Conservation (phyloP, 805 yeast species). For the Hanseniaspora thailandica region DNA sequence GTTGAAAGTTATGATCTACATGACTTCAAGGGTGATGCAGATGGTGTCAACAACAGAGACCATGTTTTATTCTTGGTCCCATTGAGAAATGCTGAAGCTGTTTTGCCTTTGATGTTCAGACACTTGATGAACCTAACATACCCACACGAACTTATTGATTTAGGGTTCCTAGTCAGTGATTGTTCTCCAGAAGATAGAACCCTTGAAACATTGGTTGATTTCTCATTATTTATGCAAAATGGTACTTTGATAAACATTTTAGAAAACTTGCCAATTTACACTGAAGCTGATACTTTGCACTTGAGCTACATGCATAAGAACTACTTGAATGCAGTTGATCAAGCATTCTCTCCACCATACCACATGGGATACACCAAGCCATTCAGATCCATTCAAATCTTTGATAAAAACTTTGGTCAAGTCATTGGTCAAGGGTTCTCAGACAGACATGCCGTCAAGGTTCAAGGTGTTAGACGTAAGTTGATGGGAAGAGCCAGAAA, state of each 20-base stretch:
- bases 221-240: slow-evolving; percentile 55
- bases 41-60: slow-evolving; percentile 45
- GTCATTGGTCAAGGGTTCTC: slow-evolving; percentile 73
- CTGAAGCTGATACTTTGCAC: slow-evolving; percentile 32
- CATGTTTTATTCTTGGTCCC: slow-evolving; percentile 63
- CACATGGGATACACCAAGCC: slow-evolving; percentile 53
- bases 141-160: slow-evolving; percentile 66
- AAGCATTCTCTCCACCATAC: slow-evolving; percentile 54
- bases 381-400: slow-evolving; percentile 69
- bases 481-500: slow-evolving; percentile 80
- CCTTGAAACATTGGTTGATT: slow-evolving; percentile 51
- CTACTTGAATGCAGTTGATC: slow-evolving; percentile 45
- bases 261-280: slow-evolving; percentile 10
- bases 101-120: slow-evolving; percentile 70
- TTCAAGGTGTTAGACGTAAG: slow-evolving; percentile 73
- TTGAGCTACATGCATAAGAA: slow-evolving; percentile 56
- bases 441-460: slow-evolving; percentile 74
- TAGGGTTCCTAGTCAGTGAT: slow-evolving; percentile 71
- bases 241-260: slow-evolving; percentile 48
- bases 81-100: slow-evolving; percentile 63
- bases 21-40: slow-evolving; percentile 41
- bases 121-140: slow-evolving; percentile 79
- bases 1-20: slow-evolving; percentile 54
- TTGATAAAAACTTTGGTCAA: slow-evolving; percentile 74
- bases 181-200: slow-evolving; percentile 60